Conservation (phyloP, 257 asterid genomes). For the Solanum megistacrolobum region DNA sequence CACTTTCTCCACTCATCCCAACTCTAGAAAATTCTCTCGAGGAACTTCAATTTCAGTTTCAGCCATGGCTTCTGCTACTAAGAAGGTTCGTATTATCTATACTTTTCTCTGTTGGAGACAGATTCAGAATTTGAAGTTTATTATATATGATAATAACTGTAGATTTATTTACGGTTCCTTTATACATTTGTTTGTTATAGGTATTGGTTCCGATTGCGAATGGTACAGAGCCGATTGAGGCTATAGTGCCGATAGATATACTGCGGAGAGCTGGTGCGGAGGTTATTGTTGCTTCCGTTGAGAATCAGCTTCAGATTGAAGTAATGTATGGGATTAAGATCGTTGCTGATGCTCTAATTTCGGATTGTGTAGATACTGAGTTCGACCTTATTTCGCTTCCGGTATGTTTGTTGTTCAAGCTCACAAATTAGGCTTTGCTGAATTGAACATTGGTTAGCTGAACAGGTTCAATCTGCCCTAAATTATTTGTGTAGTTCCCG, state of each 20-base stretch:
- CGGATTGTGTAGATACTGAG: conserved; percentile 50
- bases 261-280: conserved; percentile 94
- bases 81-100: conserved; percentile 8
- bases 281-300: conserved; percentile 90
- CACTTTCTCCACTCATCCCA: conserved; percentile 15
- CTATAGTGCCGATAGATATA: conserved; percentile 72
- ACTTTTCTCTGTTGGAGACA: neutral
- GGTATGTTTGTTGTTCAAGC: conserved; percentile 20
- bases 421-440: neutral
- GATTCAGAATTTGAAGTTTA: neutral
- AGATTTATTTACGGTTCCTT: neutral
- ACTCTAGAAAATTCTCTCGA: conserved; percentile 20
- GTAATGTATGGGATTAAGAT: conserved; percentile 68
- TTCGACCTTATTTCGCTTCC: conserved; percentile 90
- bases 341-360: conserved; percentile 75
- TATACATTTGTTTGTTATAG: conserved; percentile 16
- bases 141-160: neutral
- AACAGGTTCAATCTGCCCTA: neutral
- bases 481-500: neutral
- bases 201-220: conserved; percentile 97
- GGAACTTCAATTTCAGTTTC: conserved; percentile 29
- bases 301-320: conserved; percentile 61
- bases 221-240: conserved; percentile 95
- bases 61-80: conserved; percentile 68
- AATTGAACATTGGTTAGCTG: neutral